phyloP scores from a whole-genome alignment of 441 rosid species.

The Gossypium laxum region DNA sequence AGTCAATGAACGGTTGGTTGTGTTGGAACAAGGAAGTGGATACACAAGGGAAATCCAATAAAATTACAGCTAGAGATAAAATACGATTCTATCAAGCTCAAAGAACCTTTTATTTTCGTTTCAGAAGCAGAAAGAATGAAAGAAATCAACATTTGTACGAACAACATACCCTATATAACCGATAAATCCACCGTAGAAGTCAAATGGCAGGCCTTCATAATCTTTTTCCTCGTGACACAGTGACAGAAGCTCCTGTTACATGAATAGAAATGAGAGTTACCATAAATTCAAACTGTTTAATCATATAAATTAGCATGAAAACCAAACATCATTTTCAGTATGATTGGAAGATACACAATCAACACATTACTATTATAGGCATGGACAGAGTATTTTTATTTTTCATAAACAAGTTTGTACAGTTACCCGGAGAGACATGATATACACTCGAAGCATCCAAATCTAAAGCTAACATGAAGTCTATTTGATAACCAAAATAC shows the following conservation, averaged over 20 bases:
- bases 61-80: neutral
- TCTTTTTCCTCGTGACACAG: constrained; percentile 57
- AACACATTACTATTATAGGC: neutral
- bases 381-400: neutral
- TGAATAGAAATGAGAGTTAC: constrained; percentile 13
- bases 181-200: constrained; percentile 79
- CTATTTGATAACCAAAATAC: neutral
- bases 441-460: neutral
- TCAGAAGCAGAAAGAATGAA: neutral
- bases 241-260: constrained; percentile 65
- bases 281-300: neutral
- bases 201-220: constrained; percentile 76
- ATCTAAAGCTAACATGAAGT: neutral
- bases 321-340: neutral
- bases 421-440: neutral
- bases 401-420: neutral
- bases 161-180: constrained; percentile 80
- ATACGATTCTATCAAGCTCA: neutral
- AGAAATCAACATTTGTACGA: constrained; percentile 13
- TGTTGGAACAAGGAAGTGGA: neutral
- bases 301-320: neutral
- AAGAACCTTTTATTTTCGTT: neutral
- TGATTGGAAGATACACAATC: neutral
- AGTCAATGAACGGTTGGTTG: neutral
- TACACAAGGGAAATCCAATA: neutral